A percentile compares a stretch with the other conserved stretches of the same genome.
Evolutionary conservation across 257 asterid species (phyloP).

Genomic region (Fraxinus pennsylvanica): DNA sequence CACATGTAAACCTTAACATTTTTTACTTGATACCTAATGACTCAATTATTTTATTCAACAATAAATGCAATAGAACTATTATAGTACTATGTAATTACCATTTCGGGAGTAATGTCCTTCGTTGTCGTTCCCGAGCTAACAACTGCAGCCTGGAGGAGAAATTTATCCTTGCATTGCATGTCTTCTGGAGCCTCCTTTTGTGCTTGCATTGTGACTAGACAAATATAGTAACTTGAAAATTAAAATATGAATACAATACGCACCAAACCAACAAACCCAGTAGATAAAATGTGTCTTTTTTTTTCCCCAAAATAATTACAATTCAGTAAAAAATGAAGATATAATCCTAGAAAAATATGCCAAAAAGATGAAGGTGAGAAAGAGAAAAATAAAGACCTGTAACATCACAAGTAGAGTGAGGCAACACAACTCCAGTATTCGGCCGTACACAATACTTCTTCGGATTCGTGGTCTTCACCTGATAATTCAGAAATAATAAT

Average conservation of each 20-base stretch:
- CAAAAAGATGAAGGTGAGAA: background rate
- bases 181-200: conserved; percentile 93
- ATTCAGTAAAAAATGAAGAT: background rate
- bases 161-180: conserved; percentile 95
- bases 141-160: conserved; percentile 80
- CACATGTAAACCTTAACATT: conserved; percentile 1
- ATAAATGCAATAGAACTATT: conserved; percentile 3
- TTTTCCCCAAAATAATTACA: background rate
- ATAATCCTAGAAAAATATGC: background rate
- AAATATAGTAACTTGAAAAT: conserved; percentile 25
- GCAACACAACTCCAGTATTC: conserved; percentile 87
- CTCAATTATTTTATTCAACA: background rate
- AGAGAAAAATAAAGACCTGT: conserved; percentile 46
- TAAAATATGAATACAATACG: conserved; percentile 12
- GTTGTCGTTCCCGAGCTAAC: conserved; percentile 54
- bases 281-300: background rate
- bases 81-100: conserved; percentile 50
- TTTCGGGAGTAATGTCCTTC: conserved; percentile 77
- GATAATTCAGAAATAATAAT: conserved; percentile 25
- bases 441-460: conserved; percentile 98
- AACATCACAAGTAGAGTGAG: conserved; percentile 76
- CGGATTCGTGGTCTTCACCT: conserved; percentile 99
- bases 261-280: background rate
- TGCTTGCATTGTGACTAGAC: conserved; percentile 95
- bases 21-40: background rate